Percentiles rank a stretch among this genome's conserved stretches.
Evolutionary conservation across 2,329 filamentous ascomycete genomes (phyloP).

Genomic region (Moelleriella libera): DNA sequence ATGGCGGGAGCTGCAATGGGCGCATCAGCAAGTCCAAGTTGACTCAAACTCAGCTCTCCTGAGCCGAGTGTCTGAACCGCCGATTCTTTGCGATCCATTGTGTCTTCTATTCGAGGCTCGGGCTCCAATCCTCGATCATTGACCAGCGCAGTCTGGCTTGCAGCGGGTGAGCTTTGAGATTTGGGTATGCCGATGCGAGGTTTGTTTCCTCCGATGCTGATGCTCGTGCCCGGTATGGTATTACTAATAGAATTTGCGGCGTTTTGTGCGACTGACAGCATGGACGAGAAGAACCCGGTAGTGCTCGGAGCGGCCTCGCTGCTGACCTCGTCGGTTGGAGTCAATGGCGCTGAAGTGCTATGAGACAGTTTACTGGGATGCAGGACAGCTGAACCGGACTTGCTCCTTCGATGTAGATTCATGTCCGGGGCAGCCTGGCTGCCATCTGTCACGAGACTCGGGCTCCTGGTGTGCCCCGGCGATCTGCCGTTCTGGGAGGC

Average conservation of each 20-base stretch:
- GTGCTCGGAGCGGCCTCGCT: conserved; percentile 42
- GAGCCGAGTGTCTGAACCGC: conserved; percentile 81
- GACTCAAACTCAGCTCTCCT: conserved; percentile 78
- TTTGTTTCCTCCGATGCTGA: conserved; percentile 33
- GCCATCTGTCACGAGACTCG: conserved; percentile 29
- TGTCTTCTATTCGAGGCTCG: conserved; percentile 14
- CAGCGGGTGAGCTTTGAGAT: conserved; percentile 10
- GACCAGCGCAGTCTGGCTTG: conserved; percentile 22
- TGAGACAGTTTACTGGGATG: conserved; percentile 81
- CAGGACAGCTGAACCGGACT: conserved; percentile 39
- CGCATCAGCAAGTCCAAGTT: conserved; percentile 64
- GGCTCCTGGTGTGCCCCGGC: conserved; percentile 12
- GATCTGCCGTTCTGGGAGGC: conserved; percentile 15
- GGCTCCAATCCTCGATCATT: conserved; percentile 21
- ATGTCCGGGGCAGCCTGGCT: conserved; percentile 54
- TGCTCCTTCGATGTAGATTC: conserved; percentile 49
- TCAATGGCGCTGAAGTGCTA: conserved; percentile 55
- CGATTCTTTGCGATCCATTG: conserved; percentile 47
- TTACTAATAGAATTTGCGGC: conserved; percentile 65
- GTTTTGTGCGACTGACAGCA: conserved; percentile 87
- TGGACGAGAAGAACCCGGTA: conserved; percentile 79
- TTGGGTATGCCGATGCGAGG: conserved; percentile 14
- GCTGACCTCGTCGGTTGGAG: conserved; percentile 59
- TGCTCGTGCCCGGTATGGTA: conserved; percentile 54
- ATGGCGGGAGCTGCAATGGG: conserved; percentile 40